phyloP scores from a whole-genome alignment of 73 alveolate genomes.

The Tetrahymena borealis region DNA sequence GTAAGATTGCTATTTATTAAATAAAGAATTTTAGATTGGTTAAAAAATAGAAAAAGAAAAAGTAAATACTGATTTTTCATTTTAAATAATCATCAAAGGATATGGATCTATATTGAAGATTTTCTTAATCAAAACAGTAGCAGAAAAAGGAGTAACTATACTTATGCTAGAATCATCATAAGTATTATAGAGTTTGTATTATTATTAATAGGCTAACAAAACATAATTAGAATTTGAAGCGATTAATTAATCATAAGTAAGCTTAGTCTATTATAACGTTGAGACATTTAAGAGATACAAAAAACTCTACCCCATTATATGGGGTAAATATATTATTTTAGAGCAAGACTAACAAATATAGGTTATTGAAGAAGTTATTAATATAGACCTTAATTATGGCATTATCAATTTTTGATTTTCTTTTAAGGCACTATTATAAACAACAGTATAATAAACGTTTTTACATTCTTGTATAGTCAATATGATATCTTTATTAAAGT shows the following conservation, averaged over 20 bases:
- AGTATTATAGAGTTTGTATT: not conserved
- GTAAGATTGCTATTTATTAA: not conserved
- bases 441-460: not conserved
- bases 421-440: no score
- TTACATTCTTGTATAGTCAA: not conserved
- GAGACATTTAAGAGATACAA: not conserved
- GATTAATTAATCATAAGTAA: not conserved
- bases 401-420: no score
- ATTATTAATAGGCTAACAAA: not conserved
- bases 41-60: not conserved
- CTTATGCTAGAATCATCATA: not conserved
- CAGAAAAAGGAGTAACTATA: not conserved
- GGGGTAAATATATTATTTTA: no score
- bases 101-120: not conserved
- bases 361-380: no score
- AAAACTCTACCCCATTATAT: not conserved
- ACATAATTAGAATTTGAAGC: not conserved
- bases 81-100: not conserved
- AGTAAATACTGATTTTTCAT: not conserved
- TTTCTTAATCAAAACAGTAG: not conserved
- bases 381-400: no score
- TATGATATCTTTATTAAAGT: not conserved
- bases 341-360: no score
- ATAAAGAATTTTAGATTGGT: not conserved
- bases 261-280: not conserved